Percentiles rank a stretch among this genome's conserved stretches.
Evolutionary conservation across 2,329 filamentous ascomycete genomes (phyloP).

Genomic region (Gnomoniopsis smithogilvyi): DNA sequence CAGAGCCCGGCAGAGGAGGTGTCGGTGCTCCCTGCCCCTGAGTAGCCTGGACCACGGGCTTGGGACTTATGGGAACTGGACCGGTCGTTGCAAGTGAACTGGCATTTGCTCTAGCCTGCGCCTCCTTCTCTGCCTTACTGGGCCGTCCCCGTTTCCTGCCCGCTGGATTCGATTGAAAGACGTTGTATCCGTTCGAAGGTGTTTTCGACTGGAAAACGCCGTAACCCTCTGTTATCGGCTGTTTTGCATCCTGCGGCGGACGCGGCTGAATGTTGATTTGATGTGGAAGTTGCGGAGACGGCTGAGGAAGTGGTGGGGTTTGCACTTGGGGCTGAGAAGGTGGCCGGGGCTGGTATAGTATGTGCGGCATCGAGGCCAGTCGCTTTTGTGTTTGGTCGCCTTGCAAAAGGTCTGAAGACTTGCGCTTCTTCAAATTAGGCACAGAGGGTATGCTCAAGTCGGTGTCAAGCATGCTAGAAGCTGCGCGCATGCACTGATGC

Average conservation of each 20-base stretch:
- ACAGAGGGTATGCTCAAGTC: conserved; percentile 25
- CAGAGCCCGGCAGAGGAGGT: neutral
- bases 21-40: neutral
- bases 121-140: conserved; percentile 29
- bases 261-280: conserved; percentile 29
- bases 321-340: conserved; percentile 10
- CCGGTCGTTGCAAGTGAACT: conserved; percentile 21
- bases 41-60: conserved; percentile 8
- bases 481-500: conserved; percentile 31
- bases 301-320: conserved; percentile 5
- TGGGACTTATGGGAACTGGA: conserved; percentile 22
- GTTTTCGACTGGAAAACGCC: conserved; percentile 14
- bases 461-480: conserved; percentile 28
- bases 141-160: conserved; percentile 31
- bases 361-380: conserved; percentile 22
- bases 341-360: conserved; percentile 15
- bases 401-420: conserved; percentile 24
- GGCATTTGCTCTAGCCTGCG: conserved; percentile 22
- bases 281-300: conserved; percentile 12
- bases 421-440: conserved; percentile 28
- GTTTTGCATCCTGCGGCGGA: conserved; percentile 24
- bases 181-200: conserved; percentile 17
- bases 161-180: conserved; percentile 19
- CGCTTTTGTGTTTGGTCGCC: conserved; percentile 30
- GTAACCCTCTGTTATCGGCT: conserved; percentile 7